A percentile compares a stretch with the other conserved stretches of the same genome.
phyloP scores from a whole-genome alignment of 2,329 filamentous ascomycete species.

The Curvularia sp. region DNA sequence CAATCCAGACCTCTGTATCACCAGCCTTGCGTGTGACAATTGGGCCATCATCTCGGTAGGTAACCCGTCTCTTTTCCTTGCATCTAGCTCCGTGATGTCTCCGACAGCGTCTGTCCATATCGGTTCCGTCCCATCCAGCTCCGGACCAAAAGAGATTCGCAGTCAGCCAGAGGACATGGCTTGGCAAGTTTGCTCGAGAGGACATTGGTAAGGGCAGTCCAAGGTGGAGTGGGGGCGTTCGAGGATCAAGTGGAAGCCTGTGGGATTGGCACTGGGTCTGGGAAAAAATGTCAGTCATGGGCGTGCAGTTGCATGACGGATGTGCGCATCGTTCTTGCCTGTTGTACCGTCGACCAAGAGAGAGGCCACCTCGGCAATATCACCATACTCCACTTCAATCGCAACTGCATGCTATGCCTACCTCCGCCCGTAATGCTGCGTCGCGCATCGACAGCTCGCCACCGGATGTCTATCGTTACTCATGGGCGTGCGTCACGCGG shows the following conservation, averaged over 20 bases:
- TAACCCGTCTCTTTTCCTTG: conserved; percentile 17
- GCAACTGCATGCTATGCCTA: conserved; percentile 25
- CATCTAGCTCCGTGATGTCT: conserved; percentile 11
- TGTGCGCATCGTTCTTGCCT: conserved; percentile 17
- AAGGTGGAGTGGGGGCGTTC: conserved; percentile 2
- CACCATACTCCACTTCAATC: conserved; percentile 13
- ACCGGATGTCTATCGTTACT: not conserved
- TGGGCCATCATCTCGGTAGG: conserved; percentile 34
- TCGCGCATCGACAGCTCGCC: not conserved
- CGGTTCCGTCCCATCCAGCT: conserved; percentile 3
- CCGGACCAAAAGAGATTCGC: not conserved
- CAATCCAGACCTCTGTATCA: conserved; percentile 32
- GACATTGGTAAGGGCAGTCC: conserved; percentile 5
- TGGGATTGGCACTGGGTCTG: conserved; percentile 5
- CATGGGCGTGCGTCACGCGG: not conserved
- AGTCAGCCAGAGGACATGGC: conserved; percentile 1
- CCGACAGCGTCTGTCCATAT: conserved; percentile 1
- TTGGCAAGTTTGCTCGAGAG: not conserved
- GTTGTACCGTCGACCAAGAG: conserved; percentile 18
- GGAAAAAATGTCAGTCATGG: conserved; percentile 10
- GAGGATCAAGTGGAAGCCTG: not conserved
- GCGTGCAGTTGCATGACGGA: conserved; percentile 15
- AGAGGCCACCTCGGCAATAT: conserved; percentile 21
- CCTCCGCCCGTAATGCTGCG: conserved; percentile 3
- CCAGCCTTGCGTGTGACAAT: conserved; percentile 39